Conservation (phyloP, 2,329 filamentous ascomycete genomes). For the Pyrenochaeta sp. region DNA sequence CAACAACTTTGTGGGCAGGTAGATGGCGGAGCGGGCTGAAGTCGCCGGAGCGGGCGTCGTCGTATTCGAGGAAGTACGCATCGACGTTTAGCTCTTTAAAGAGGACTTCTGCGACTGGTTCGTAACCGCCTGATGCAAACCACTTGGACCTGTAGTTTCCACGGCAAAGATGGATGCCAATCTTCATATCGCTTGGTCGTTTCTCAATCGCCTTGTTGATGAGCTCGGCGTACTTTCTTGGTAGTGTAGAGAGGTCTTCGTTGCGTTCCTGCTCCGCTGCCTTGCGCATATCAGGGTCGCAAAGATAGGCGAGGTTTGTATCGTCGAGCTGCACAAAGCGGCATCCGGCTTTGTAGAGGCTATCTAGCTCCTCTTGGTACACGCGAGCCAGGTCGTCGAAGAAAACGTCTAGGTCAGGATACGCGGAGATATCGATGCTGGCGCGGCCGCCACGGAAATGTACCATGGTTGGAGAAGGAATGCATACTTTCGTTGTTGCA, state of each 20-base stretch:
- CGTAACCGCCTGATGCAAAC: slow-evolving; percentile 67
- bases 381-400: slow-evolving; percentile 65
- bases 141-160: slow-evolving; percentile 66
- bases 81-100: slow-evolving; percentile 66
- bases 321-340: slow-evolving; percentile 68
- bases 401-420: slow-evolving; percentile 64
- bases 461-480: slow-evolving; percentile 67
- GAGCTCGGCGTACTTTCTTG: slow-evolving; percentile 62
- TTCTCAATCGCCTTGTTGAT: slow-evolving; percentile 64
- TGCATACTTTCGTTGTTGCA: slow-evolving; percentile 63
- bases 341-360: slow-evolving; percentile 63
- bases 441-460: slow-evolving; percentile 66
- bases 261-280: slow-evolving; percentile 61
- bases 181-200: slow-evolving; percentile 63
- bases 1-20: slow-evolving; percentile 63
- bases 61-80: slow-evolving; percentile 68
- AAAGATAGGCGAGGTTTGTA: slow-evolving; percentile 68
- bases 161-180: slow-evolving; percentile 66
- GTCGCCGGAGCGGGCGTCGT: slow-evolving; percentile 65
- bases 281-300: slow-evolving; percentile 64
- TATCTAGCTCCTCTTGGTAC: slow-evolving; percentile 64
- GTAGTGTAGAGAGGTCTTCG: slow-evolving; percentile 59
- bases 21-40: slow-evolving; percentile 64
- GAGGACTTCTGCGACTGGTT: slow-evolving; percentile 65
- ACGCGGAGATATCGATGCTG: slow-evolving; percentile 61